phyloP scores from a whole-genome alignment of 1,139 yeast species.

The Oligophagozyma castellii region DNA sequence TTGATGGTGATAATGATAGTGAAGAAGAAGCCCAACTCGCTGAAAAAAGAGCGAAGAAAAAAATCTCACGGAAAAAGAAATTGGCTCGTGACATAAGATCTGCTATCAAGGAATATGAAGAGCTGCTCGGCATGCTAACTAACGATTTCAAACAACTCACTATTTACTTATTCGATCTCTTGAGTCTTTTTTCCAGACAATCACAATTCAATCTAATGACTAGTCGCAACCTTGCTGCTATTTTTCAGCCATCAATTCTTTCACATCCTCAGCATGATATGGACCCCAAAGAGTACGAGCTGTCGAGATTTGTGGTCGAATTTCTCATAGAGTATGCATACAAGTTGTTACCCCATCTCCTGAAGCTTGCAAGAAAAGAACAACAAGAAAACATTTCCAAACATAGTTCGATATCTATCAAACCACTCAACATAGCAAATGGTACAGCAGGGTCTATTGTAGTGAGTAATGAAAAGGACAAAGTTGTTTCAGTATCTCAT shows the following conservation, averaged over 20 bases:
- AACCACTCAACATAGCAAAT: background rate
- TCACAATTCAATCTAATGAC: constrained; percentile 78
- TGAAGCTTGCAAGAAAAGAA: constrained; percentile 22
- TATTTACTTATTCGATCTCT: constrained; percentile 72
- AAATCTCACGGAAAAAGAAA: constrained; percentile 28
- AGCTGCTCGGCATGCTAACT: constrained; percentile 37
- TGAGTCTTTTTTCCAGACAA: constrained; percentile 75
- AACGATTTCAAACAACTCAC: constrained; percentile 56
- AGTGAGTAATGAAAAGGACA: no score
- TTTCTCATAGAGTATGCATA: constrained; percentile 80
- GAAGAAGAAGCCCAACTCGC: constrained; percentile 22
- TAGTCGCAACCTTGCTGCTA: constrained; percentile 84
- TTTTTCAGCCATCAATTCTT: constrained; percentile 87
- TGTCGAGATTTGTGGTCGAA: constrained; percentile 78
- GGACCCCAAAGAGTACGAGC: constrained; percentile 81
- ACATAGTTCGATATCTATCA: background rate
- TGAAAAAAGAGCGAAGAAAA: constrained; percentile 25
- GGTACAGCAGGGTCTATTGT: no score
- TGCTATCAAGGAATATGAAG: constrained; percentile 60
- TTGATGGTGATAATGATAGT: constrained; percentile 10
- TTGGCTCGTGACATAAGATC: constrained; percentile 46
- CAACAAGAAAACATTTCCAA: constrained; percentile 7
- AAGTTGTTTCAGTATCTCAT: no score
- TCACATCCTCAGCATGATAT: constrained; percentile 89
- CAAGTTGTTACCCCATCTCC: constrained; percentile 50